Evolutionary conservation across 2,329 filamentous ascomycete genomes (phyloP), one percentile per base, ranked within the genome.

Genomic region (Scedosporium aurantiacum): DNA sequence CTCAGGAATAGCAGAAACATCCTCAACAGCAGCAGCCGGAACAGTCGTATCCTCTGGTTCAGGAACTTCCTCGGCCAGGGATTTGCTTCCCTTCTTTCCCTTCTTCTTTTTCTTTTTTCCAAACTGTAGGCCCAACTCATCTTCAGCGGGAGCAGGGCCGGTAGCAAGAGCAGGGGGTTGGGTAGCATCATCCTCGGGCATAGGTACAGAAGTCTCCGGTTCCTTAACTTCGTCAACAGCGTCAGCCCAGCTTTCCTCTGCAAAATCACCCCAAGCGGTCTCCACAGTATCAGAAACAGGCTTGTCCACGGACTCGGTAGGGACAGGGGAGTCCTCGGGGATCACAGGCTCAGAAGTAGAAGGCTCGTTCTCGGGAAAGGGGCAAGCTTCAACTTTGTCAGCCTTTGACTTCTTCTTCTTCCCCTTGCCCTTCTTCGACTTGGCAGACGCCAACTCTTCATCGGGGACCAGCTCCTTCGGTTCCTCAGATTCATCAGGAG

Each of bases 391-490:
- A 14, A 55, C 23, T 32, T 63, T 62, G 16, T 54, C 68, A 63
- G 78, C 78, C 70, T 76, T 79, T 40, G 68, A 69, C 67, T 77
- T 79, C 66, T 76, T 79, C 66, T 76, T 78, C 47, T 73, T 65
- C 60, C 70, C 70, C 67, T 71, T 72, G 58, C 64, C 67, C 59
- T 70, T 71, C 67, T 71, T 70, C 23, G 63, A 63, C 8, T 65
- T 61, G 18, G 62, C 50, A 6, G 55, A 37, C 23, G 64, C 64
- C 40, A 65, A 62, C n/a, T 56, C 54, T 10, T 64, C 56, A 4
- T 27, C 60, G 6, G 61, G 43, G 18, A 41, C 25, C 21, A 61
- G 25, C n/a, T 58, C 57, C 41, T 65, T 60, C 14, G 55, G 45
- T 43, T 25, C 63, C 28, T 21, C 37, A 58, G 52, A 52, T n/a